Conservation (phyloP, 306 rosid species). For the Prunus armeniaca region DNA sequence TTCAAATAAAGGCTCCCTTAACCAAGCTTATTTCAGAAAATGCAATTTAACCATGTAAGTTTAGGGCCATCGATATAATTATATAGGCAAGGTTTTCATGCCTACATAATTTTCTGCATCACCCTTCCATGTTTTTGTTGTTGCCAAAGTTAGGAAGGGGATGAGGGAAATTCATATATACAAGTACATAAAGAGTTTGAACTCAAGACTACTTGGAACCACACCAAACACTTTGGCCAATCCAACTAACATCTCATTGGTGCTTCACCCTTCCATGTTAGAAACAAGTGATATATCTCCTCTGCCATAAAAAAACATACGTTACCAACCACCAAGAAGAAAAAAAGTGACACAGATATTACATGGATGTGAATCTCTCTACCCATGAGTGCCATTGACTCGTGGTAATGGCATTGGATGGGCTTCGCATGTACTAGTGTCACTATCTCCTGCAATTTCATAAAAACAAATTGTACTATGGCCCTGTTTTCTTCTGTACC, state of each 20-base stretch:
- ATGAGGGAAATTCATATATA: too few species aligned
- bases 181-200: too few species aligned
- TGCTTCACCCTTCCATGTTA: too few species aligned
- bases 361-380: slow-evolving; percentile 1
- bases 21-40: too few species aligned
- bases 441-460: slow-evolving; percentile 10
- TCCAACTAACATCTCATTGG: too few species aligned
- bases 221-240: too few species aligned
- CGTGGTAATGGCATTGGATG: not conserved
- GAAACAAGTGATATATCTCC: not conserved
- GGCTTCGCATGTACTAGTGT: slow-evolving; percentile 6
- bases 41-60: too few species aligned
- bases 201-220: too few species aligned
- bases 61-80: too few species aligned
- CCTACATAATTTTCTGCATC: not conserved
- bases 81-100: not conserved
- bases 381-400: not conserved
- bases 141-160: too few species aligned
- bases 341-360: not conserved
- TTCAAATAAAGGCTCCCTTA: too few species aligned
- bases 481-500: not conserved
- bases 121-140: too few species aligned
- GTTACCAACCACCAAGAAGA: not conserved
- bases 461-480: not conserved
- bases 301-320: not conserved